A percentile compares a stretch with the other conserved stretches of the same genome.
Evolutionary conservation across 257 asterid species (phyloP).

Genomic region (Nicotiana noctiflora): DNA sequence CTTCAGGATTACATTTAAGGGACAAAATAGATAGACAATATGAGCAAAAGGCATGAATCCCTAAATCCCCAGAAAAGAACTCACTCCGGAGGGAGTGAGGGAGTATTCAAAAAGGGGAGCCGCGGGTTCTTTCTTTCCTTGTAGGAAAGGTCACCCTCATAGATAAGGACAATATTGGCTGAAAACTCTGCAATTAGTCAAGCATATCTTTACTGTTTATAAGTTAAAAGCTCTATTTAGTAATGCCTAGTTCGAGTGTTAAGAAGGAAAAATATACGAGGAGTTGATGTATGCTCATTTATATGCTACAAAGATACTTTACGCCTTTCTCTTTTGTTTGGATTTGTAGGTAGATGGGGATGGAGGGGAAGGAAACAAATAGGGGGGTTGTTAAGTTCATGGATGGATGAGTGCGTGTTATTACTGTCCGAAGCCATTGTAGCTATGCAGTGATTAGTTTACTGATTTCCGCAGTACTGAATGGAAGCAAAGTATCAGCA

Average conservation of each 20-base stretch:
- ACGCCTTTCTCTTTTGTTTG: neutral
- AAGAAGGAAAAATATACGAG: too few species aligned
- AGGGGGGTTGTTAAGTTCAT: neutral
- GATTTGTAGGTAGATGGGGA: neutral
- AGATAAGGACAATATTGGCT: too few species aligned
- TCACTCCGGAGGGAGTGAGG: too few species aligned
- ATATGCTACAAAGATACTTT: neutral
- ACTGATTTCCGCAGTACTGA: neutral
- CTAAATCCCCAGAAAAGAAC: too few species aligned
- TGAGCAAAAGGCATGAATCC: too few species aligned
- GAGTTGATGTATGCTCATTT: too few species aligned
- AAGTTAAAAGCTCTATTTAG: neutral
- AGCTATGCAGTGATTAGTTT: neutral
- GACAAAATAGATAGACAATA: too few species aligned
- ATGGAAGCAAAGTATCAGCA: neutral
- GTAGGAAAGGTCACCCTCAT: too few species aligned
- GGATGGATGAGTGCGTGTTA: neutral
- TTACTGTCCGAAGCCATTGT: neutral
- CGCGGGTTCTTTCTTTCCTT: too few species aligned
- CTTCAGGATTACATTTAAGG: too few species aligned
- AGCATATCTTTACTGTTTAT: neutral
- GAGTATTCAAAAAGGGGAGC: too few species aligned
- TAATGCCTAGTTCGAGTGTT: neutral
- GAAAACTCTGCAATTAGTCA: neutral
- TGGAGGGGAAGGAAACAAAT: neutral